Evolutionary conservation across 306 rosid species (phyloP), one percentile per base, ranked within the genome.

Genomic region (Senna tora): DNA sequence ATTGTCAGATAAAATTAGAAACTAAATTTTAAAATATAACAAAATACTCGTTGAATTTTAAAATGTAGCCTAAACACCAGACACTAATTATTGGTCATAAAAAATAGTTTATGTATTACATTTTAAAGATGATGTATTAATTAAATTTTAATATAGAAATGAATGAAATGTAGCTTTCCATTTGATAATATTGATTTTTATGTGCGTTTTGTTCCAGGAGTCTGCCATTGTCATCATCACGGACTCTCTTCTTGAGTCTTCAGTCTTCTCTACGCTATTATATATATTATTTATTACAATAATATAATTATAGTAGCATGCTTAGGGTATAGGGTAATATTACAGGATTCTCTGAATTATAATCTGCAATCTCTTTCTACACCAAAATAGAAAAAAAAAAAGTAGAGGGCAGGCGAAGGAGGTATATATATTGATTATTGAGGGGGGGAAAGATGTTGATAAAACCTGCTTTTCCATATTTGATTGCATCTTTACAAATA

Each of bases 191-290:
- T 36, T 36, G 5, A 5, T 7, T 36, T 36, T 33, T 33, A 33
- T 6, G 3, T 33, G 3, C 6, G 6, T 33, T 33, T 33, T 33
- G 6, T 33, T 36, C 39, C 39, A 36, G 0, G 39, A 36, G 76
- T 77, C 85, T 76, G 65, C 76, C 80, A 72, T 77, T 8, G 81
- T 78, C 88, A 86, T 84, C 92, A 82, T 85, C 84, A 82, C 74
- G 30, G 30, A 25, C 39, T 0, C 8, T 36, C 39, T 7, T n/a
- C n/a, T n/a, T n/a, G n/a, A n/a, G n/a, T n/a, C 64, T 41, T 78
- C 60, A 25, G 30, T 80, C 69, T 34, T 68, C 76, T 61, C 61
- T n/a, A 38, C 67, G 68, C 72, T 55, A 32, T 72, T 55, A 75
- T 71, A 64, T 67, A 33, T 57, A n/a, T n/a, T n/a, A n/a, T n/a